Base-by-base conservation (phyloP, 2,329 filamentous ascomycete genomes). In the Rutstroemia sp. region DNA sequence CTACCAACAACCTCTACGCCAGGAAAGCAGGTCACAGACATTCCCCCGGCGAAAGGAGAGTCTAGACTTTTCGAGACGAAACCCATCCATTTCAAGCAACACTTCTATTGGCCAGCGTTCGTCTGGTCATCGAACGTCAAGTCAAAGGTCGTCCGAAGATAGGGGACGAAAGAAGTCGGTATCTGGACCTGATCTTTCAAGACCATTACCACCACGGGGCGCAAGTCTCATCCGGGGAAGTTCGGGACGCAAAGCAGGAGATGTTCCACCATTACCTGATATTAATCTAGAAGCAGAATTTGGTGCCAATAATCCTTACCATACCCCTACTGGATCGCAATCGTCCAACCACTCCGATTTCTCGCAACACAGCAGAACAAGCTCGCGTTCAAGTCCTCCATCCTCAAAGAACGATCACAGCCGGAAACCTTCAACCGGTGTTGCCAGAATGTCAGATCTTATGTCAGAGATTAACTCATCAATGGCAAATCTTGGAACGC, bases 291-390 rank as follows among this genome's bases (percentile, higher is more conserved):
- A 78, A 1, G 77, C 75, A 34, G 82, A 85, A 57, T 85, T 85
- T 61, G 82, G 82, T 10, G 69, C 75, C 23, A 77, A 79, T 37
- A 86, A 86, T 63, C 80, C 82, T 0, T 86, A 87, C 63, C 84
- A 88, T 63, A 77, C 79, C 4, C 74, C 81, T 0, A 82, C 83
- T 1, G 79, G 81, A 58, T 90, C 86, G 2, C 78, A 79, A 25
- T 85, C 83, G 0, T 89, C 86, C 0, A 82, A 79, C 18, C 77
- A 78, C 46, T 88, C 85, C 2, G 79, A 76, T 0, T 79, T 77
- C 41, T 86, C 82, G 54, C 77, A 78, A n/a, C 72, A 71, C 1
- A 82, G 82, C 63, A 79, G 80, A 58, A 73, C 79, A 1, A 88
- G 85, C 65, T 86, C 85, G 7, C 76, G 77, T 59, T 84, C 82